Percentiles rank a stretch among this genome's conserved stretches.
Conservation (phyloP, 371 early-diverging fungal species). For the Rhizopus arrhizus region DNA sequence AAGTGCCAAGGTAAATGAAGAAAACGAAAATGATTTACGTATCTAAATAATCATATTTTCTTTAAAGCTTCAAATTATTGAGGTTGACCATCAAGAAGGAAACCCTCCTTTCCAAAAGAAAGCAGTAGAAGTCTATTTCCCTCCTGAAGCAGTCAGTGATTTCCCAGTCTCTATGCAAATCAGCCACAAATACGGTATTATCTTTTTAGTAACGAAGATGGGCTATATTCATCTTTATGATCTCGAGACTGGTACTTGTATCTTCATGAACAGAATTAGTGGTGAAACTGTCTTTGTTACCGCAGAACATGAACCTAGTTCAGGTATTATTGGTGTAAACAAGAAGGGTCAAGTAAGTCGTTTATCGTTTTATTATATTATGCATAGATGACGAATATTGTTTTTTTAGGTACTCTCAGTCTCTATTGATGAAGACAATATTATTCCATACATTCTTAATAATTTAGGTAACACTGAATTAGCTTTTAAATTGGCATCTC, state of each 20-base stretch:
- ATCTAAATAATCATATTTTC: background rate
- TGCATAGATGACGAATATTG: background rate
- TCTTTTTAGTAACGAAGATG: constrained; percentile 94
- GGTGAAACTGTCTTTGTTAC: constrained; percentile 97
- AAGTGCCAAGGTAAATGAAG: constrained; percentile 69
- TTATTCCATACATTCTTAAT: constrained; percentile 89
- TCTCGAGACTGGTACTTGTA: constrained; percentile 88
- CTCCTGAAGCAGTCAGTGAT: constrained; percentile 90
- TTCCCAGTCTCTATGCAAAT: constrained; percentile 98
- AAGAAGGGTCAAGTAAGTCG: constrained; percentile 87
- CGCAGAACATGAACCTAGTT: constrained; percentile 82
- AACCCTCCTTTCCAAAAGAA: constrained; percentile 90
- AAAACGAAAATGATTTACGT: background rate
- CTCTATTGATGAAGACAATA: constrained; percentile 82
- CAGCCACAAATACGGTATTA: constrained; percentile 86
- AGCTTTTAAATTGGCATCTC: constrained; percentile 87
- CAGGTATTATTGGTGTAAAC: constrained; percentile 94
- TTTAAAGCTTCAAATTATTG: constrained; percentile 88
- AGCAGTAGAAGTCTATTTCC: constrained; percentile 93
- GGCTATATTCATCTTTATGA: constrained; percentile 98
- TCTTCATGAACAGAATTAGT: constrained; percentile 96
- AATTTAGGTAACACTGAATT: constrained; percentile 85
- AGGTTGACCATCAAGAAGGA: constrained; percentile 93
- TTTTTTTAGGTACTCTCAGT: constrained; percentile 83
- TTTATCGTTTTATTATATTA: background rate